Base-by-base conservation (phyloP, 1,284 basidiomycete genomes). In the Xerocomus nothofagi region DNA sequence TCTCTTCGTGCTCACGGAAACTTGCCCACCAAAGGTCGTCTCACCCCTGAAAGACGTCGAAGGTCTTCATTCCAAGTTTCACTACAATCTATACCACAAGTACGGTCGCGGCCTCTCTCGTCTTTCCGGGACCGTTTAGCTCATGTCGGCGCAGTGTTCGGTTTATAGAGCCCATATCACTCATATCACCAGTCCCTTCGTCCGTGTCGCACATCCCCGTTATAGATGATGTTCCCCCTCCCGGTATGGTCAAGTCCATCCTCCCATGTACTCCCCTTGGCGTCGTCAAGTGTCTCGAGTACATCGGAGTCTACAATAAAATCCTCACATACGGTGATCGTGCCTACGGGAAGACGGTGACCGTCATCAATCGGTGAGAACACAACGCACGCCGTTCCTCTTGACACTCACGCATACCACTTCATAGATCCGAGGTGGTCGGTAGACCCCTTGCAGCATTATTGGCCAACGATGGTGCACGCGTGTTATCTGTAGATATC, bases 71-170 rank as follows among this genome's bases (percentile, higher is more conserved):
- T 93, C 93, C 75, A 93, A 93, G 69, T 96, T 94, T 70, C 89
- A 96, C 61, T 98, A 95, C 72, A 97, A 97, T 68, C 75, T 98
- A 47, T 98, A 98, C 71, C 94, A 98, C 79, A 97, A 97, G 92
- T 93, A 58, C 50, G 82, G 63, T 6, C n/a, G 15, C 29, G 37
- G 11, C 11, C 44, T 11, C 15, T 27, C 20, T 45, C 34, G 12
- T 6, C 15, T 17, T 39, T n/a, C 27, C 15, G 33, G 17, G 15
- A 4, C 23, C 11, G 27, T 32, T 20, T 21, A 0, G 15, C 42
- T 49, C 18, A 4, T 33, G 29, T 40, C 27, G 11, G 20, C 18
- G 20, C 15, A 92, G 89, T 66, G 85, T 92, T 62, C 90, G 91
- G 27, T 90, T 84, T 65, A 78, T 91, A 47, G 73, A 83, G 37